Evolutionary conservation across 106 monocot genomes (phyloP), one percentile per base, ranked within the genome.

Genomic region (Acorus gramineus): DNA sequence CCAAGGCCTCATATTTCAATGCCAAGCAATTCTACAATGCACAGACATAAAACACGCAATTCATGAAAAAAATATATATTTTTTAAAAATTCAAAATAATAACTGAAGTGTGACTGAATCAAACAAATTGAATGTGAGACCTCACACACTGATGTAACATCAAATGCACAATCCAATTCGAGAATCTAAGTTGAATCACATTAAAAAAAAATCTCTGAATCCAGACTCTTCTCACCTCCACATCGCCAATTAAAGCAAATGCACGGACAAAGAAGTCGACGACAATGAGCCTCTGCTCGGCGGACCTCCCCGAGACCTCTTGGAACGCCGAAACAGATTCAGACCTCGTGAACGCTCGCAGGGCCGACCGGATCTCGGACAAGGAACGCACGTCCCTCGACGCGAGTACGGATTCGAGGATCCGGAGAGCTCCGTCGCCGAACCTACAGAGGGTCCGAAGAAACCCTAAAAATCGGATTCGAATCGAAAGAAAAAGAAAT

Each of bases 231-330:
- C 73, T 74, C 61, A 88, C 96, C 69, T 91, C 90, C n/a, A 75
- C 78, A 13, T 96, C 87, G 44, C 91, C 91, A 3, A 81, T 73
- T 4, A 90, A 73, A 67, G 87, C 85, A 63, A 96, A 90, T 3
- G 96, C 91, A 57, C 66, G 60, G 11, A 88, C 81, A 50, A 96
- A 87, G 75, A 96, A 96, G 10, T 96, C 82, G 14, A 80, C 83
- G 46, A 72, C 49, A 9, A 9, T 44, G 12, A 96, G 85, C 66
- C 79, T 88, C 76, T 54, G 64, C 55, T 79, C 69, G 11, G 13
- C 51, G 44, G 50, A 44, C 46, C 70, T 81, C 49, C 59, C 65
- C 8, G 64, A 45, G 8, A 78, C 69, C 53, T 72, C 86, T 13
- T 68, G 52, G 75, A 90, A 50, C 4, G 73, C 77, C 2, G 57